Base-by-base conservation (phyloP, 2,329 filamentous ascomycete genomes). In the Penicillium sp. region DNA sequence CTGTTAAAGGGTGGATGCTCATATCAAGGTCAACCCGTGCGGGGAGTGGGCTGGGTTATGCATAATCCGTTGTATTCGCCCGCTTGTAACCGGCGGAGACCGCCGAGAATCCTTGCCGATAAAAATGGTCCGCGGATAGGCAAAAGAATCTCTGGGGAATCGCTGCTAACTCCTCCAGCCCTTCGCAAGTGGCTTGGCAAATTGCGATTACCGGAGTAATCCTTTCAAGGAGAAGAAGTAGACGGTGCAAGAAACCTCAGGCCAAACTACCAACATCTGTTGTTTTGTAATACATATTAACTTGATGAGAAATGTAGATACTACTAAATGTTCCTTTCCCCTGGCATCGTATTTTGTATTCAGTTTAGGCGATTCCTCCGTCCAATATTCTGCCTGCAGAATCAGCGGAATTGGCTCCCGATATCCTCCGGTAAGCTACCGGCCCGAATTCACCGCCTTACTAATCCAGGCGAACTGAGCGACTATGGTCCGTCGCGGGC, bases 31-130 rank as follows among this genome's bases (percentile, higher is more conserved):
- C 44, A 23, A 25, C 5, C 31, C 40, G 15, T 29, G 40, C 25
- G 40, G 23, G n/a, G 40, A n/a, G 23, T n/a, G 40, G 40, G 9
- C 25, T 42, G 9, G 15, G 9, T 27, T 42, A 27, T 25, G 46
- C 9, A 39, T 5, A 27, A 47, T 39, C 46, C 7, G 31, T 3
- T 18, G 34, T 27, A 38, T 9, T 29, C 8, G n/a, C 8, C 42
- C 51, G 51, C 23, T 44, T 54, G 6, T 54, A 50, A 31, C 45
- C 45, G 21, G 42, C 38, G 51, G 51, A 50, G 51, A 13, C 38
- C 37, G 23, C 51, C 51, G 51, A 44, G 31, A 54, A 31, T 10
- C 15, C 45, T 44, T 44, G n/a, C 45, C 51, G 46, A 40, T 27
- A 8, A 21, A 40, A 9, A 45, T 50, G 23, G 8, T 18, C 47